Percentiles rank a stretch among this genome's conserved stretches.
phyloP scores from a whole-genome alignment of 139 green algal genomes.

The Microglena sp. region DNA sequence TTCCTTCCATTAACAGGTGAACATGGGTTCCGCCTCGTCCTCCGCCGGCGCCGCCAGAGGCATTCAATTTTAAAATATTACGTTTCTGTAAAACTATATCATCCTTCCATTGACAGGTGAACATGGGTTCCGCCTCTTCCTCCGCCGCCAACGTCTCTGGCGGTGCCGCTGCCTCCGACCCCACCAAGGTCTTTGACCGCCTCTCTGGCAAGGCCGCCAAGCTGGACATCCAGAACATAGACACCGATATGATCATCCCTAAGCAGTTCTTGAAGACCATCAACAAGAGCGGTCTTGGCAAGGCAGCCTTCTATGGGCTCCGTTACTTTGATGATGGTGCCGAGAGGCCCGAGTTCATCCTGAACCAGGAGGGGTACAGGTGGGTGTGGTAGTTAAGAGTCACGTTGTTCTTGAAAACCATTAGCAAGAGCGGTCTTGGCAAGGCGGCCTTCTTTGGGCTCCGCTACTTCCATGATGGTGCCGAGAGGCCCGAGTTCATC shows the following conservation, averaged over 20 bases:
- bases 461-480: conserved; percentile 27
- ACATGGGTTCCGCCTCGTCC: background rate
- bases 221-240: conserved; percentile 37
- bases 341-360: conserved; percentile 33
- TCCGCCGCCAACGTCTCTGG: background rate
- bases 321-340: conserved; percentile 29
- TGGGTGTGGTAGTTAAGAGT: no score
- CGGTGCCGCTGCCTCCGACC: background rate
- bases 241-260: conserved; percentile 51
- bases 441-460: conserved; percentile 26
- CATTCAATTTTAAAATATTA: no score
- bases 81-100: no score
- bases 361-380: conserved; percentile 28
- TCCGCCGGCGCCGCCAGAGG: background rate
- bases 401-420: conserved; percentile 47
- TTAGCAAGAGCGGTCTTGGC: conserved; percentile 34
- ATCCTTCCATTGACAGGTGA: no score
- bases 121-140: no score
- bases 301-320: conserved; percentile 32
- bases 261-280: conserved; percentile 47
- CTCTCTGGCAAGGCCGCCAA: conserved; percentile 26
- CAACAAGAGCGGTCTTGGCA: conserved; percentile 32
- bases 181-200: conserved; percentile 22
- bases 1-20: no score
- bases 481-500: conserved; percentile 32